Evolutionary conservation across 2,329 filamentous ascomycete genomes (phyloP), one percentile per base, ranked within the genome.

Genomic region (Huntiella decipiens): DNA sequence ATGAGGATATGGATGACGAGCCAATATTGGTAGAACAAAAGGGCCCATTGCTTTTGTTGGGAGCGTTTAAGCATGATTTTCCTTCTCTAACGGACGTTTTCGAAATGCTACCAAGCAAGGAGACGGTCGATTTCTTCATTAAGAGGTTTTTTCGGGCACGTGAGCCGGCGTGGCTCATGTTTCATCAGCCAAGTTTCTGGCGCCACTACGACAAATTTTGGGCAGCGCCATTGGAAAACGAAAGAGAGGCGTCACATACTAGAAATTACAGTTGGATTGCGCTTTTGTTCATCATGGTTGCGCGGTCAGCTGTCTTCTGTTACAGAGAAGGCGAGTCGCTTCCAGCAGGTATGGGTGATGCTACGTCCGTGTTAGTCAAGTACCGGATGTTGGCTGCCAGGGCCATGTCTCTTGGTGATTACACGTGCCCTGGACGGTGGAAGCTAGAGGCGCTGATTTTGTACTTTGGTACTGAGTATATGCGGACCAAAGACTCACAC

Each of bases 211-310:
- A 56, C 3, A 44, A 40, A 4, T 60, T 61, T 46, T 61, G 59
- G 28, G 28, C 28, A 3, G 17, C 28, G 22, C 28, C 28, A n/a
- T 16, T 34, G 59, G 49, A 51, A 7, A 13, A 40, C 12, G 36
- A 28, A 8, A 44, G 53, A 32, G 54, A 55, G 0, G 31, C 38
- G 0, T 16, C 45, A 1, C 48, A 48, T 10, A 50, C 56, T 1
- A 46, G 55, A 11, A 45, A 32, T 22, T 45, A 37, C 13, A 54
- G 54, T 2, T 59, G 56, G 51, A 40, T 62, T 3, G 58, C 55
- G 4, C 51, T 62, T 22, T 48, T 62, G 5, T 59, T 56, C 48
- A 53, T 53, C 47, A 55, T 61, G 53, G 52, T 60, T n/a, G 52
- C 53, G 2, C 52, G 58, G 12, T 52, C 56, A 4, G 50, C 56